phyloP scores from a whole-genome alignment of 1,284 basidiomycete species.

The Hypsizygus ulmarius region DNA sequence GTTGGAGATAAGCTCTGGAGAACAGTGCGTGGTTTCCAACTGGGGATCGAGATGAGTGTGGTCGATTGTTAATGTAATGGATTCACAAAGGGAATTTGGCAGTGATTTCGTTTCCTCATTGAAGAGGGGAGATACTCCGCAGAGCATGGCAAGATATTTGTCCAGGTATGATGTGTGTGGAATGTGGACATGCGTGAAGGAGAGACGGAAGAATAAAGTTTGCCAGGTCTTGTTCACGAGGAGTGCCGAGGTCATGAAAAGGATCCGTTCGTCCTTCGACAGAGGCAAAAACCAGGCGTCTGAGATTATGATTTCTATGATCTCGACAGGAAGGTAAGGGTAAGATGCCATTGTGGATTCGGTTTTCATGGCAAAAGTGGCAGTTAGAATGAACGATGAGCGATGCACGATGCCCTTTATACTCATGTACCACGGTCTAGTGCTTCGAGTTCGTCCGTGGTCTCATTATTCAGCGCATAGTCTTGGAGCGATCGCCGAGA shows the following conservation, averaged over 20 bases:
- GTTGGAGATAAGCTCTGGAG: background rate
- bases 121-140: slow-evolving; percentile 6
- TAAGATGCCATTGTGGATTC: no score
- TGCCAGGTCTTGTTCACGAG: slow-evolving; percentile 23
- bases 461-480: no score
- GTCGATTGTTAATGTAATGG: slow-evolving; percentile 10
- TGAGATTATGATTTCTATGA: slow-evolving; percentile 17
- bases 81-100: slow-evolving; percentile 7
- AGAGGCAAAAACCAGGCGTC: slow-evolving; percentile 19
- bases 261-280: slow-evolving; percentile 16
- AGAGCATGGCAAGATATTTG: slow-evolving; percentile 10
- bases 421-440: no score
- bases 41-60: background rate
- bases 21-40: no score
- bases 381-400: no score
- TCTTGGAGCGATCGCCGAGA: no score
- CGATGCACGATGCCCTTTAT: no score
- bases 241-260: slow-evolving; percentile 18
- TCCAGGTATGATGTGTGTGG: slow-evolving; percentile 17
- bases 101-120: background rate
- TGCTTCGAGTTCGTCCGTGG: no score
- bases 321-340: slow-evolving; percentile 19
- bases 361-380: no score
- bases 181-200: slow-evolving; percentile 19
- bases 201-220: slow-evolving; percentile 14